Percentiles rank a stretch among this genome's conserved stretches.
These are phyloP conservation scores for Trichoderma asperelloides DNA, from an alignment of 495 filamentous ascomycete genomes.

Conservation along the genomic window DNA sequence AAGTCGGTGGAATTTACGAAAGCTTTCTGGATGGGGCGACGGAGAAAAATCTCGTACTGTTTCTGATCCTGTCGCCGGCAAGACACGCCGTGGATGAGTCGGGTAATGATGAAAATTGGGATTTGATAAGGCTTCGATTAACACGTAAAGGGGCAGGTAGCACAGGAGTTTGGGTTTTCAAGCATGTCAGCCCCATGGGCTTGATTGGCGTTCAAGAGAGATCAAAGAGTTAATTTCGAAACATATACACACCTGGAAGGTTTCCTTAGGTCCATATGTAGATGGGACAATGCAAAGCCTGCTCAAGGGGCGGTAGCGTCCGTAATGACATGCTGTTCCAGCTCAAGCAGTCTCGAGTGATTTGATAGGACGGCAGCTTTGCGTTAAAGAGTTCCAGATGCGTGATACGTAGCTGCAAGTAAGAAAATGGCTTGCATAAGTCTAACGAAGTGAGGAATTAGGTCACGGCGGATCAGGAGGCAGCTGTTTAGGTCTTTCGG, in stretches of 20 bases:
- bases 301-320: neutral
- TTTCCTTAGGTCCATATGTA: neutral
- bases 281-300: no score
- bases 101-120: neutral
- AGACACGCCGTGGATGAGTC: neutral
- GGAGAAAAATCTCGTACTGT: neutral
- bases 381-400: neutral
- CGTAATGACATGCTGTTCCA: no score
- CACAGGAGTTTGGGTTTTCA: slow-evolving; percentile 1
- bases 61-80: neutral
- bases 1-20: neutral
- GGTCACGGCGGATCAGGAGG: neutral
- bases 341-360: neutral
- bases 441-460: neutral
- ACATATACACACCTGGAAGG: neutral
- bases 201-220: neutral
- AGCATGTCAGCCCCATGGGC: neutral
- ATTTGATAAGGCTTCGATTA: neutral
- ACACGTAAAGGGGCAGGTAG: neutral
- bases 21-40: neutral
- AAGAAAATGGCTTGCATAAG: neutral
- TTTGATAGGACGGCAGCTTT: neutral
- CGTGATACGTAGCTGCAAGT: neutral
- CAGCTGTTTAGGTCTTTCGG: no score
- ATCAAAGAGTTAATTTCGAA: neutral